Base-by-base conservation (phyloP, 495 filamentous ascomycete species). In the Platismatia glauca region DNA sequence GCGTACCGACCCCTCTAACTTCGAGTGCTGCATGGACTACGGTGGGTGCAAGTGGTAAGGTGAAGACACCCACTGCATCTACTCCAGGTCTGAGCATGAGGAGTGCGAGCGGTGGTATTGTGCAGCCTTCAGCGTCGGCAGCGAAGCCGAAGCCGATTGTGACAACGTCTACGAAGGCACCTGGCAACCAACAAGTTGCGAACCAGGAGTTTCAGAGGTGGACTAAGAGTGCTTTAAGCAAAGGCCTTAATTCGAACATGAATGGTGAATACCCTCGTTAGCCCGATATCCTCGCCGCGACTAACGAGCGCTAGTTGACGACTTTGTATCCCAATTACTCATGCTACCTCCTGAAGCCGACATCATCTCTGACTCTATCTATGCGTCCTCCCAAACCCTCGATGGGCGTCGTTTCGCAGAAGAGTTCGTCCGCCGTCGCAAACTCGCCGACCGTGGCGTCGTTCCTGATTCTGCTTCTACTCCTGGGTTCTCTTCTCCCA, bases 151-250 rank as follows among this genome's bases (percentile, higher is more conserved):
- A 81, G 70, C 68, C 80, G 0, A 74, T 68, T n/a, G 65, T 73
- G 3, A 61, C 66, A 11, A 52, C 68, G 67, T 44, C 64, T 70
- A 56, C 71, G 60, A 48, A 73, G 74, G 29, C 77, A 11, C 68
- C 73, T 34, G 66, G 78, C 27, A 81, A 79, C 57, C 72, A 78
- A 55, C 79, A 81, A 65, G 85, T 82, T 58, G 83, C 86, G 29
- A 81, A 81, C 52, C 91, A 96, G 34, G 94, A 98, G 73, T 95
- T 98, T 73, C 87, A 84, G 66, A 96, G 91, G 74, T 98, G 94
- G 94, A 83, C 89, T 22, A 86, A 90, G 66, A 79, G 82, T 41
- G 82, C 91, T 66, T 75, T 98, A 61, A 77, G 80, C 53, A 78
- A 81, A 66, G 81, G 83, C 34, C 67, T 88, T 60, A 82, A 83